phyloP scores from a whole-genome alignment of 768 basidiomycete species.

The Termitomyces sp. region DNA sequence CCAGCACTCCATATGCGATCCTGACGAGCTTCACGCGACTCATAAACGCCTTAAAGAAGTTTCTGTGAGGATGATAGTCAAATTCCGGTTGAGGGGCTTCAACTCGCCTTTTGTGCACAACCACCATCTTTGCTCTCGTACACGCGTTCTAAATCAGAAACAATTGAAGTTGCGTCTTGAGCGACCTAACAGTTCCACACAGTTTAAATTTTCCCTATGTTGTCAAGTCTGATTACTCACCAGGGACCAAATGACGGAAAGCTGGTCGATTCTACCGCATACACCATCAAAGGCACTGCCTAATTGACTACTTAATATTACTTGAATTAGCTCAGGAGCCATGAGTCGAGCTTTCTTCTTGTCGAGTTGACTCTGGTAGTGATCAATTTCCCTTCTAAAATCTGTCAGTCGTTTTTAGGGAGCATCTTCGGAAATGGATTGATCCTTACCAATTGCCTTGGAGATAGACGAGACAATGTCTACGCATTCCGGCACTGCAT shows the following conservation, averaged over 20 bases:
- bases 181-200: background rate
- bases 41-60: background rate
- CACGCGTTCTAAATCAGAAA: background rate
- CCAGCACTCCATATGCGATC: background rate
- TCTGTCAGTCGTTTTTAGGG: background rate
- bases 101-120: background rate
- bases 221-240: background rate
- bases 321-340: slow-evolving; percentile 1
- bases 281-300: slow-evolving; percentile 3
- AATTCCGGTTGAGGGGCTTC: no score
- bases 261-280: background rate
- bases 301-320: slow-evolving; percentile 2
- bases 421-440: background rate
- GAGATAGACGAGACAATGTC: slow-evolving; percentile 1
- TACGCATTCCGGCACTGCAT: background rate
- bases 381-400: background rate
- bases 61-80: background rate
- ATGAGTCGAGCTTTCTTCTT: background rate
- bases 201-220: background rate
- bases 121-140: background rate
- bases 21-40: background rate
- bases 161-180: background rate
- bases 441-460: background rate
- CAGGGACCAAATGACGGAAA: background rate
- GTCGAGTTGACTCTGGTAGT: background rate